A percentile compares a stretch with the other conserved stretches of the same genome.
These are phyloP conservation scores for Talaromyces marneffei DNA, from an alignment of 2,329 filamentous ascomycete genomes.

Conservation along the genomic window DNA sequence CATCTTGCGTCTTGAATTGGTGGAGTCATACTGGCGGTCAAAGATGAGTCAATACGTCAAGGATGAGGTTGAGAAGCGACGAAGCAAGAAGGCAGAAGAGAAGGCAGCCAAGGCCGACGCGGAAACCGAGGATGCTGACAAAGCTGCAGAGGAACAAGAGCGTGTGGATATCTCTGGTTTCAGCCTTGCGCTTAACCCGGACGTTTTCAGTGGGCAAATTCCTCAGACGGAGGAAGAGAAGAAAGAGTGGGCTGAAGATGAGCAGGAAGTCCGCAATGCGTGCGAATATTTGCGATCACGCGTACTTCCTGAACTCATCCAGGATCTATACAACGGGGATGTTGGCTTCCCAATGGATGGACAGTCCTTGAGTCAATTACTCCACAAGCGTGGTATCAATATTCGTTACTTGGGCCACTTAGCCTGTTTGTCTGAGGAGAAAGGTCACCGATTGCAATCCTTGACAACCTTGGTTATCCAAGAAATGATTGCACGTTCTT, in stretches of 20 bases:
- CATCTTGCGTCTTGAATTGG: conserved; percentile 79
- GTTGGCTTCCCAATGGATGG: conserved; percentile 98
- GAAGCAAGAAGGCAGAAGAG: conserved; percentile 36
- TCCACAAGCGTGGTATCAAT: conserved; percentile 98
- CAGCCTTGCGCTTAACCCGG: conserved; percentile 83
- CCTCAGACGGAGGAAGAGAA: conserved; percentile 90
- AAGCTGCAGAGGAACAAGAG: conserved; percentile 50
- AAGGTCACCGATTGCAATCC: conserved; percentile 67
- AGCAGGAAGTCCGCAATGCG: conserved; percentile 78
- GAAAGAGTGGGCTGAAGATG: conserved; percentile 72
- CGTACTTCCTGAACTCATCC: conserved; percentile 76
- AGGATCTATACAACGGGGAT: conserved; percentile 84
- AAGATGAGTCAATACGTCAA: conserved; percentile 89
- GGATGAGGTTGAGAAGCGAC: conserved; percentile 64
- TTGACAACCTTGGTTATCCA: conserved; percentile 72
- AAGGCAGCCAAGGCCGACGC: conserved; percentile 36
- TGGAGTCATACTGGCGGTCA: conserved; percentile 75
- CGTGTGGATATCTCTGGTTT: conserved; percentile 83
- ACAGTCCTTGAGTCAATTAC: conserved; percentile 75
- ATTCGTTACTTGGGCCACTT: conserved; percentile 89
- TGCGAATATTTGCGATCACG: conserved; percentile 71
- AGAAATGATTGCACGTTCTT: conserved; percentile 91
- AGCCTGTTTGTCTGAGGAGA: conserved; percentile 60
- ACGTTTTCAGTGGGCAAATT: conserved; percentile 87
- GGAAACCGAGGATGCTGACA: conserved; percentile 38